Conservation (phyloP, 805 yeast genomes). For the Pichia exigua region DNA sequence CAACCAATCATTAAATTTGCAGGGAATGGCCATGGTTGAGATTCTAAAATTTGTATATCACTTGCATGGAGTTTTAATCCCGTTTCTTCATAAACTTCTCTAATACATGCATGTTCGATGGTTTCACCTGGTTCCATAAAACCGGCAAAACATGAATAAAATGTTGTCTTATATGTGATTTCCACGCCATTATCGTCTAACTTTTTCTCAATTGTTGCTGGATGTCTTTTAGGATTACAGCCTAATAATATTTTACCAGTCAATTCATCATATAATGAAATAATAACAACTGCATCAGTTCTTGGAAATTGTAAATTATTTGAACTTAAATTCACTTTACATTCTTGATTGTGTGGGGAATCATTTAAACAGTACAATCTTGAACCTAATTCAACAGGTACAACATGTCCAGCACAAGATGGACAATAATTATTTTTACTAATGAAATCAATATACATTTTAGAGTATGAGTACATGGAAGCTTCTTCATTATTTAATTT, state of each 20-base stretch:
- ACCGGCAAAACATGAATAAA: constrained; percentile 89
- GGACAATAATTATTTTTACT: constrained; percentile 69
- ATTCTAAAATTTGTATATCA: constrained; percentile 51
- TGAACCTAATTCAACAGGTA: constrained; percentile 64
- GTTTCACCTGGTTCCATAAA: constrained; percentile 95
- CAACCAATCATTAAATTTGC: constrained; percentile 92
- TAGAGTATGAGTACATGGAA: constrained; percentile 69
- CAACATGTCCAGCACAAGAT: constrained; percentile 67
- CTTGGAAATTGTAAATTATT: constrained; percentile 86
- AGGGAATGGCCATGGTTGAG: constrained; percentile 99
- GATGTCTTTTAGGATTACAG: constrained; percentile 41
- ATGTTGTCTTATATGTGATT: constrained; percentile 24
- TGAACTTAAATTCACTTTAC: constrained; percentile 33
- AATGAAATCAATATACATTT: constrained; percentile 83
- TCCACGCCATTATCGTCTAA: constrained; percentile 44
- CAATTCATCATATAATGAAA: constrained; percentile 58
- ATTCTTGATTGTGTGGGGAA: constrained; percentile 14
- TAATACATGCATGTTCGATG: constrained; percentile 74
- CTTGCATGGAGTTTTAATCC: constrained; percentile 54
- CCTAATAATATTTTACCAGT: constrained; percentile 62
- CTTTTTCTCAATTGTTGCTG: constrained; percentile 41
- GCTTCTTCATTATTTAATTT: constrained; percentile 37
- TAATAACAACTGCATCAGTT: constrained; percentile 82
- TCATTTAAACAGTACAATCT: constrained; percentile 43
- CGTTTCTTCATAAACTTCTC: constrained; percentile 95